These are phyloP conservation scores for Heimioporus retisporus DNA, from an alignment of 1,284 basidiomycete species.

Conservation along the genomic window DNA sequence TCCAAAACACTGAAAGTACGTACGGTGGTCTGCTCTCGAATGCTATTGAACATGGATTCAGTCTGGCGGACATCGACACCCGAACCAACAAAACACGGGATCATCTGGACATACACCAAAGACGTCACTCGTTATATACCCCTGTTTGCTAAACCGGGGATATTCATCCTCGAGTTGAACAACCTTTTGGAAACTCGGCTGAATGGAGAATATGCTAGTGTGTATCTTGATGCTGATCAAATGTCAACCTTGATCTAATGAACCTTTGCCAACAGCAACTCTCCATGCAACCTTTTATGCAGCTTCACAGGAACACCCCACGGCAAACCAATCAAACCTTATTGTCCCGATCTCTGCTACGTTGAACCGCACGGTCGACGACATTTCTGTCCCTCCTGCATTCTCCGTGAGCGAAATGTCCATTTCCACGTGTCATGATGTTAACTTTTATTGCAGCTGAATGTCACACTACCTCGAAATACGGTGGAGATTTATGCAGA, in stretches of 20 bases:
- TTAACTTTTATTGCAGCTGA: slow-evolving; percentile 54
- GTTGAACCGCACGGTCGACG: not conserved
- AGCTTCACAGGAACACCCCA: slow-evolving; percentile 63
- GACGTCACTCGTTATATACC: slow-evolving; percentile 80
- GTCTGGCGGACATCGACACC: slow-evolving; percentile 87
- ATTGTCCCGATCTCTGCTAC: not conserved
- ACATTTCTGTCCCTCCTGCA: slow-evolving; percentile 53
- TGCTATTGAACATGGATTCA: slow-evolving; percentile 22
- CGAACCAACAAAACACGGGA: slow-evolving; percentile 76
- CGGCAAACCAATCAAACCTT: slow-evolving; percentile 67
- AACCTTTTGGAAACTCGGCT: slow-evolving; percentile 69
- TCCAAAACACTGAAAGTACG: slow-evolving; percentile 81
- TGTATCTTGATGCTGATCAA: slow-evolving; percentile 16
- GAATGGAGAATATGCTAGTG: slow-evolving; percentile 78
- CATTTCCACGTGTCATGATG: not conserved
- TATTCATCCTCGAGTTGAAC: slow-evolving; percentile 78
- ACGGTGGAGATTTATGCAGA: slow-evolving; percentile 64
- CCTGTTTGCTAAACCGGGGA: slow-evolving; percentile 72
- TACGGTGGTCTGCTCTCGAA: slow-evolving; percentile 3
- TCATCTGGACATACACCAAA: slow-evolving; percentile 84
- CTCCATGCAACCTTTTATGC: slow-evolving; percentile 78
- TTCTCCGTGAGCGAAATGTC: slow-evolving; percentile 44
- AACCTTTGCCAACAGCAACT: slow-evolving; percentile 54
- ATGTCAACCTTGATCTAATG: not conserved
- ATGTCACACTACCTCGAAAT: slow-evolving; percentile 55